Evolutionary conservation across 2,329 filamentous ascomycete genomes (phyloP), one percentile per base, ranked within the genome.

Genomic region (Colletotrichum euphorbiae): DNA sequence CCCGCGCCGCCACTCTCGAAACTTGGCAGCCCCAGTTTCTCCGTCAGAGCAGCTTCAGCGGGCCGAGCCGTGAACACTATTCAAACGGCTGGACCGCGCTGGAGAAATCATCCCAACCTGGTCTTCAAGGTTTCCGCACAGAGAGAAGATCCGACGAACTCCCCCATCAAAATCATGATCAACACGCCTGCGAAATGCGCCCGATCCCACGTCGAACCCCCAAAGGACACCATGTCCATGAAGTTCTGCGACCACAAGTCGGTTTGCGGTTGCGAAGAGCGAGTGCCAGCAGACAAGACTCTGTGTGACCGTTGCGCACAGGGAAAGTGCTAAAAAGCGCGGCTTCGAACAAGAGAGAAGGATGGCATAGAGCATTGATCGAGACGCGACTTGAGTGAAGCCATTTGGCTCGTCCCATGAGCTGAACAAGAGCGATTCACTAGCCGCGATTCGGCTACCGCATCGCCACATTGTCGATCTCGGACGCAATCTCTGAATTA

Each of bases 171-270:
- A 62, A 57, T 24, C 63, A 69, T 67, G 52, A 45, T 36, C 38
- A 46, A 57, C 19, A 45, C 56, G 43, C 51, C 43, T 11, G 31
- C 19, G 42, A 54, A 59, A 17, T 28, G 50, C 21, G 24, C 56
- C 38, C 36, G 42, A 28, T 46, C 62, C 46, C 43, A 52, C 33
- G 28, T 33, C 57, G 17, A 56, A 46, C 67, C 63, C 19, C 21
- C 52, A 42, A 52, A 56, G 40, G 46, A 57, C 51, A 33, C 31
- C 11, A 72, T 73, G 71, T 62, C 71, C 54, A 50, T 70, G 40
- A 73, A 73, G 51, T 62, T 63, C 19, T 73, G 71, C 43, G 71
- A 72, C 46, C 71, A 73, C 65, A 48, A 70, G 15, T 48, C 52
- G 36, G 65, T 67, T 33, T 71, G 71, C 57, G 63, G 61, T 12